phyloP scores from a whole-genome alignment of 495 filamentous ascomycete species.

The Endocarpon pusillum region DNA sequence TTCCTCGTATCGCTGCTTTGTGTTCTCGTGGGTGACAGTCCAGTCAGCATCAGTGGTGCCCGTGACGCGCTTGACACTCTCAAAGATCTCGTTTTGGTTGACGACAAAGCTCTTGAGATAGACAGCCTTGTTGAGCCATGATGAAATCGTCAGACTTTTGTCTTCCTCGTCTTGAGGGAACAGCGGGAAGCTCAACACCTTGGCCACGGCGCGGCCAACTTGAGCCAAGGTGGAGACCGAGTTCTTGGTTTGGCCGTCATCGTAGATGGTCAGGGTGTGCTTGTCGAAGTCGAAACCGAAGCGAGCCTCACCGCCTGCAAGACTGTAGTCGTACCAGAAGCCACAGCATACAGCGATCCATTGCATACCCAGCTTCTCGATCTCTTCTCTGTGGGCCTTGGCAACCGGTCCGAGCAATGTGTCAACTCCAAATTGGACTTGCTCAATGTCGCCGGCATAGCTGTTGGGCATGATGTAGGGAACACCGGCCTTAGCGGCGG shows the following conservation, averaged over 20 bases:
- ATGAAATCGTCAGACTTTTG: slow-evolving; percentile 12
- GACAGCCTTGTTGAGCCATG: slow-evolving; percentile 23
- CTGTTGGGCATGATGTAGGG: slow-evolving; percentile 22
- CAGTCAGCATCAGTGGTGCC: slow-evolving; percentile 37
- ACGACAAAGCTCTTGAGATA: slow-evolving; percentile 30
- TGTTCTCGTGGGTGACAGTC: slow-evolving; percentile 28
- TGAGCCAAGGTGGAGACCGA: slow-evolving; percentile 27
- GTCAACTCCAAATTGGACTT: not conserved
- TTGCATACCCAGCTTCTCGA: slow-evolving; percentile 25
- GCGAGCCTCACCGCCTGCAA: slow-evolving; percentile 12
- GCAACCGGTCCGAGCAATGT: slow-evolving; percentile 9
- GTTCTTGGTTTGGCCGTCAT: slow-evolving; percentile 27
- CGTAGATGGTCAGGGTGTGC: slow-evolving; percentile 23
- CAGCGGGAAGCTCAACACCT: slow-evolving; percentile 23
- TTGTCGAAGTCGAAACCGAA: slow-evolving; percentile 32
- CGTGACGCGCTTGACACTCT: slow-evolving; percentile 32
- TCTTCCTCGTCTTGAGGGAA: slow-evolving; percentile 28
- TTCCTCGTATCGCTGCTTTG: slow-evolving; percentile 24
- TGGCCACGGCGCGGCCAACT: slow-evolving; percentile 26
- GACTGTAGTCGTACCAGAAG: slow-evolving; percentile 38
- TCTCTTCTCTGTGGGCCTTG: slow-evolving; percentile 9
- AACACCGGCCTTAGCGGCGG: slow-evolving; percentile 21
- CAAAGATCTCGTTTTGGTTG: slow-evolving; percentile 35
- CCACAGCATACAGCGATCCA: slow-evolving; percentile 31
- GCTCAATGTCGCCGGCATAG: slow-evolving; percentile 7